Conservation (phyloP, 1,284 basidiomycete genomes). For the Sporisorium graminicola region DNA sequence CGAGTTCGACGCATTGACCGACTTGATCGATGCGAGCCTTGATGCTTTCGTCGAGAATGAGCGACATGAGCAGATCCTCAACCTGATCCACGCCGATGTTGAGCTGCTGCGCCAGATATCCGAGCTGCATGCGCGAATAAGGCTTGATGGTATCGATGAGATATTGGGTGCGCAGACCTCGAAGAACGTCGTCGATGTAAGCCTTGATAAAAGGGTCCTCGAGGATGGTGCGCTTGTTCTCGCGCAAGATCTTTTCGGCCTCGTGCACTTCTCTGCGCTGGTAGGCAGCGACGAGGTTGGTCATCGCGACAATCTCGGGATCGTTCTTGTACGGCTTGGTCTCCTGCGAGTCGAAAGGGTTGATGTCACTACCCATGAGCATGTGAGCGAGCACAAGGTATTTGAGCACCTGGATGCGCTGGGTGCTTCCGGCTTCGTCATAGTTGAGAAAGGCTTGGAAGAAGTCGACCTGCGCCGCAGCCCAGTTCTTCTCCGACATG, state of each 20-base stretch:
- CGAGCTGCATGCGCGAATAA: conserved; percentile 90
- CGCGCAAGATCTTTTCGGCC: conserved; percentile 92
- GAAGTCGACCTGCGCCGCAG: conserved; percentile 94
- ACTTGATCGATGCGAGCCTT: conserved; percentile 96
- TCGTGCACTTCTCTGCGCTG: conserved; percentile 94
- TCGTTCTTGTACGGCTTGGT: conserved; percentile 99
- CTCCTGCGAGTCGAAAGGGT: conserved; percentile 99
- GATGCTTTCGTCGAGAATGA: conserved; percentile 94
- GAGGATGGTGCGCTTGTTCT: conserved; percentile 93
- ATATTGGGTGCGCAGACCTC: conserved; percentile 92
- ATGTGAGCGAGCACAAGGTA: conserved; percentile 98
- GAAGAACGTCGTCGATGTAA: conserved; percentile 94
- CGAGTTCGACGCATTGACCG: conserved; percentile 88
- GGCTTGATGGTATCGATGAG: conserved; percentile 97
- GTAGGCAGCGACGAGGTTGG: conserved; percentile 93
- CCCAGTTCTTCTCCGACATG: conserved; percentile 99
- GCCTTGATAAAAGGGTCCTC: conserved; percentile 90
- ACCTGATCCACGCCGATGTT: conserved; percentile 89
- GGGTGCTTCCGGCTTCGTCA: conserved; percentile 95
- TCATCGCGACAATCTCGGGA: conserved; percentile 97
- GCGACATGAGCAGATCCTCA: conserved; percentile 89
- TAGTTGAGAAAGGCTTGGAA: conserved; percentile 99
- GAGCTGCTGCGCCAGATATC: conserved; percentile 79
- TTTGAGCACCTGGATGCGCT: conserved; percentile 97
- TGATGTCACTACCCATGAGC: conserved; percentile 97